Conservation (phyloP, 768 basidiomycete genomes). For the Vararia minispora region DNA sequence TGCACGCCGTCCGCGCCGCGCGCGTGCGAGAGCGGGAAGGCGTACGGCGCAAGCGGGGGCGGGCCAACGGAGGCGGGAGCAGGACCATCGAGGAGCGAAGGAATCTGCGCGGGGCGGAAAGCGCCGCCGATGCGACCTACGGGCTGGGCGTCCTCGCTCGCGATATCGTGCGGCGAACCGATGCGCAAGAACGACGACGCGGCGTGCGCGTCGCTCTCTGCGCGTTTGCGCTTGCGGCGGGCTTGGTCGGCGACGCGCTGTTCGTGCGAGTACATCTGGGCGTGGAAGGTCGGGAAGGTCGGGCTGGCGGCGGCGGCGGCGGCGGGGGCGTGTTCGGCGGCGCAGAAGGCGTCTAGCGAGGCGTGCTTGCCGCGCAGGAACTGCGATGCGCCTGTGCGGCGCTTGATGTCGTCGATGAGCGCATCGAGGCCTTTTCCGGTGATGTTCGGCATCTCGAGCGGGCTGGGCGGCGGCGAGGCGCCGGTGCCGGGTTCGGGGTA, state of each 20-base stretch:
- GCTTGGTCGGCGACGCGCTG: slow-evolving; percentile 1
- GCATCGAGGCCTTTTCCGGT: slow-evolving; percentile 40
- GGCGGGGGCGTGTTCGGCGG: slow-evolving; percentile 26
- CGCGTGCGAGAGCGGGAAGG: no score
- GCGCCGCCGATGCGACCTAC: no score
- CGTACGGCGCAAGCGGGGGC: no score
- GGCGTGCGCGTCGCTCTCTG: no score
- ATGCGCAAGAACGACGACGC: no score
- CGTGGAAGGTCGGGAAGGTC: slow-evolving; percentile 19
- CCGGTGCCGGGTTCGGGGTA: slow-evolving; percentile 17
- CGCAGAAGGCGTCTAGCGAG: slow-evolving; percentile 37
- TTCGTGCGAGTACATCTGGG: slow-evolving; percentile 18
- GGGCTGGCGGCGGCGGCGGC: slow-evolving; percentile 14
- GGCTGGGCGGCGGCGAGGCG: slow-evolving; percentile 20
- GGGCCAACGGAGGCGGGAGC: no score
- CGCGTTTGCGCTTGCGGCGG: no score
- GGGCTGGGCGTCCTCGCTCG: no score
- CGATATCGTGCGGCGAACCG: no score
- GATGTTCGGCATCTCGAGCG: slow-evolving; percentile 28
- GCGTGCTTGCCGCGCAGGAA: slow-evolving; percentile 42
- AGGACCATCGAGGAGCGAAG: no score
- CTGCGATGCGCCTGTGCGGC: slow-evolving; percentile 33
- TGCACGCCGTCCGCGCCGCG: no score
- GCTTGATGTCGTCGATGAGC: slow-evolving; percentile 38
- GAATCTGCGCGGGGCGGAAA: no score